Percentiles rank a stretch among this genome's conserved stretches.
Evolutionary conservation across 2,329 filamentous ascomycete species (phyloP).

Genomic region (Penicillium sp.): DNA sequence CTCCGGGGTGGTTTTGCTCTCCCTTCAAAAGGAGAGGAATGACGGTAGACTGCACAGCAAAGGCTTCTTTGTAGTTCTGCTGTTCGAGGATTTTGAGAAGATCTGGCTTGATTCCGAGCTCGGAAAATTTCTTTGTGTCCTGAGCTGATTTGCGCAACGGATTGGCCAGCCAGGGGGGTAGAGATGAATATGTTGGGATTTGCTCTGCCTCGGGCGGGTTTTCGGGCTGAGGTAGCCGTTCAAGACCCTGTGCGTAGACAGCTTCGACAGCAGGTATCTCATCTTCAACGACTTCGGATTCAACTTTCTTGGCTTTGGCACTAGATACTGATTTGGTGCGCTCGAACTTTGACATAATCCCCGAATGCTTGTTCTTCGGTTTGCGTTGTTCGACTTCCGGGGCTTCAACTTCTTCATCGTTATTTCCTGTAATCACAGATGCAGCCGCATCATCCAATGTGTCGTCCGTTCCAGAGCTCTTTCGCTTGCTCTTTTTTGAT

Average conservation of each 20-base stretch:
- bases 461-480: conserved; percentile 20
- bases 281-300: conserved; percentile 11
- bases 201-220: conserved; percentile 57
- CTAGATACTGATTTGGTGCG: conserved; percentile 30
- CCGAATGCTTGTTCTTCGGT: conserved; percentile 34
- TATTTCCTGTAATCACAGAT: conserved; percentile 24
- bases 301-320: conserved; percentile 15
- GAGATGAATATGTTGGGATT: conserved; percentile 68
- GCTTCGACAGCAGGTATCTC: conserved; percentile 26
- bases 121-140: conserved; percentile 59
- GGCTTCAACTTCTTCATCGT: conserved; percentile 3
- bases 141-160: conserved; percentile 68
- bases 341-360: conserved; percentile 41
- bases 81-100: conserved; percentile 61
- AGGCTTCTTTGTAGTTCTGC: conserved; percentile 68
- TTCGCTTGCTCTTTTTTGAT: conserved; percentile 40
- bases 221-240: conserved; percentile 72
- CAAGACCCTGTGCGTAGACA: conserved; percentile 57
- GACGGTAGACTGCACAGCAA: conserved; percentile 76
- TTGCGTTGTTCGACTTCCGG: conserved; percentile 26
- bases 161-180: conserved; percentile 76
- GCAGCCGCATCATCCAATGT: conserved; percentile 20
- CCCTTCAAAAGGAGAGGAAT: conserved; percentile 75
- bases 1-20: conserved; percentile 62
- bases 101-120: conserved; percentile 62